Percentiles rank a stretch among this genome's conserved stretches.
Evolutionary conservation across 2,329 filamentous ascomycete genomes (phyloP).

Genomic region (Colletotrichum chrysophilum): DNA sequence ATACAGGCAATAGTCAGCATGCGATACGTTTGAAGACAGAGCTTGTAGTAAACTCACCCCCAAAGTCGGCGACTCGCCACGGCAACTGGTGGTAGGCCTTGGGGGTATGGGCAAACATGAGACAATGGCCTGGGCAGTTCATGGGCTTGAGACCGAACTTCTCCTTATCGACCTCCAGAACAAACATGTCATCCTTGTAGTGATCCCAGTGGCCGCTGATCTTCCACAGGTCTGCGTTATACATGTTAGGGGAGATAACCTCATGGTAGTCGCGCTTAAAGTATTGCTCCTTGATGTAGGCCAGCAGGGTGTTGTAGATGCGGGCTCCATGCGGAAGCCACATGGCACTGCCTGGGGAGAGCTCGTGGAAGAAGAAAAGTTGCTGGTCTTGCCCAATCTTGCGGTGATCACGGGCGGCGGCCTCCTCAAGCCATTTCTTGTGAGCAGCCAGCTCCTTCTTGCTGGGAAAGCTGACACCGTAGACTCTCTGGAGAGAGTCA

Average conservation of each 20-base stretch:
- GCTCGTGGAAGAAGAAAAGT: constrained; percentile 94
- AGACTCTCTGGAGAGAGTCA: constrained; percentile 94
- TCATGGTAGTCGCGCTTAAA: constrained; percentile 93
- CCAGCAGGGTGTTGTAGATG: constrained; percentile 89
- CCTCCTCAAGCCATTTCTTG: constrained; percentile 94
- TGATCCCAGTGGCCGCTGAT: constrained; percentile 91
- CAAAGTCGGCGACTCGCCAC: constrained; percentile 93
- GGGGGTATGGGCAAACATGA: constrained; percentile 84
- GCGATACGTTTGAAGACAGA: not conserved
- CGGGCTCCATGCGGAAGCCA: constrained; percentile 91
- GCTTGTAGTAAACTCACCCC: constrained; percentile 54
- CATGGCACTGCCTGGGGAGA: constrained; percentile 92
- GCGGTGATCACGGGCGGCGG: constrained; percentile 95
- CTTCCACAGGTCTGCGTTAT: constrained; percentile 92
- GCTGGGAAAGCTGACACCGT: constrained; percentile 93
- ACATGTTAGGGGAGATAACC: constrained; percentile 93
- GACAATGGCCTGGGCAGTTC: constrained; percentile 96
- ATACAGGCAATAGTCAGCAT: not conserved
- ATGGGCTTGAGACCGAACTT: constrained; percentile 85
- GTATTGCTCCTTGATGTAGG: constrained; percentile 85
- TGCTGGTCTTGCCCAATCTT: constrained; percentile 96
- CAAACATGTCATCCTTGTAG: constrained; percentile 84
- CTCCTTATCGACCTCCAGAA: constrained; percentile 81
- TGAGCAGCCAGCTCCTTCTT: constrained; percentile 95
- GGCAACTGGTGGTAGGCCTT: constrained; percentile 90